Base-by-base conservation (phyloP, 2,329 filamentous ascomycete species). In the Arthrobotrys sinensis region DNA sequence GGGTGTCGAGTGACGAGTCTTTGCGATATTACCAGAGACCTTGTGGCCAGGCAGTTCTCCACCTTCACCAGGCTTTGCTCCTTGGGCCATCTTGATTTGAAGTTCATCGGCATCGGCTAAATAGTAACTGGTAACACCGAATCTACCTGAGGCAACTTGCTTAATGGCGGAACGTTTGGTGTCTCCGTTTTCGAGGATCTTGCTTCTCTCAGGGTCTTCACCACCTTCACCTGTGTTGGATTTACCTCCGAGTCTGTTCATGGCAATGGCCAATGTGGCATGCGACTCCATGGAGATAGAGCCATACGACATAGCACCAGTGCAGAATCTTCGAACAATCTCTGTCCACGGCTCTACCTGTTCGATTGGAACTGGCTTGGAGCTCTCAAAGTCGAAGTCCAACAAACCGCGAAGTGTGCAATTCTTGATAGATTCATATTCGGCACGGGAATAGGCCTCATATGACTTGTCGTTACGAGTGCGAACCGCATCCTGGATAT, bases 21-120 rank as follows among this genome's bases (percentile, higher is more conserved):
- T 92, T 73, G 93, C 95, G 85, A 98, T 98, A 5, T 93, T 93
- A 83, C 93, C 93, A 79, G 94, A 96, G 32, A 98, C 95, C 87
- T 98, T 98, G 88, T 97, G 94, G 46, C 95, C 95, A 62, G 95
- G 95, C 83, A 98, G 79, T 85, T 98, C 95, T 89, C 95, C 95
- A 87, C 95, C 95, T 85, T 98, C 95, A 85, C 95, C 95, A 71
- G 95, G 95, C 89, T 98, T 98, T 80, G 95, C 95, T 84, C 95
- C 95, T 86, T 98, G 95, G 8, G 95, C 95, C 95, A 98, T 98
- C 89, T 98, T 98, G 86, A 98, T 98, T 85, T 98, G 95, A 53
- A 98, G 88, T 86, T 98, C 94, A 83, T 98, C 95, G 16, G 95
- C 93, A 84, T 98, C 95, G 62, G 94, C 93, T 14, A 98, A 90